Percentiles rank a stretch among this genome's conserved stretches.
Conservation (phyloP, 495 filamentous ascomycete genomes). For the Penicillium nucicola region DNA sequence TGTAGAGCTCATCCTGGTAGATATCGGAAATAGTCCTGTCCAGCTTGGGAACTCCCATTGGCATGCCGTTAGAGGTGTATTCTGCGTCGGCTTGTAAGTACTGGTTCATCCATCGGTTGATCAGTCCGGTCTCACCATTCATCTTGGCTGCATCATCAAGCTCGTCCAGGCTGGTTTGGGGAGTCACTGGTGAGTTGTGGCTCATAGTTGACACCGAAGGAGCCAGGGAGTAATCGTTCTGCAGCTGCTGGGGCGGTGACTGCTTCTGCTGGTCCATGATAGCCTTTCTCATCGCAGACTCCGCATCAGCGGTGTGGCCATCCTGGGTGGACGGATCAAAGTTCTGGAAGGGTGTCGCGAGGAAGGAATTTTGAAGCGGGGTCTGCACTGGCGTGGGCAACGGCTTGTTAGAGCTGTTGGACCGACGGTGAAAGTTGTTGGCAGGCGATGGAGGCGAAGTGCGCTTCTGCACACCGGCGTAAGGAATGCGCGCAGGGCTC, state of each 20-base stretch:
- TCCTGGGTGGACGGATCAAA: conserved; percentile 42
- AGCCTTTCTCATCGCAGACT: conserved; percentile 53
- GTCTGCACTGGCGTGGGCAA: conserved; percentile 48
- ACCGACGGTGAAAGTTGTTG: conserved; percentile 30
- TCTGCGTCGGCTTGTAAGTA: conserved; percentile 59
- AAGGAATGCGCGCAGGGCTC: conserved; percentile 37
- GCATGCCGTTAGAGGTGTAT: conserved; percentile 30
- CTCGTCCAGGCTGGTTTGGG: conserved; percentile 51
- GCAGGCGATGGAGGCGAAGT: conserved; percentile 28
- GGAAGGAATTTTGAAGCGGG: conserved; percentile 41
- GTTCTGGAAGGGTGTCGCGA: conserved; percentile 45
- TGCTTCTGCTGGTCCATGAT: conserved; percentile 51
- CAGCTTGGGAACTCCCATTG: conserved; percentile 67
- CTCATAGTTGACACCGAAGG: conserved; percentile 56
- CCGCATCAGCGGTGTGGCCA: conserved; percentile 41
- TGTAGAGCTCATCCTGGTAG: conserved; percentile 83
- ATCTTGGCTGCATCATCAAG: conserved; percentile 47
- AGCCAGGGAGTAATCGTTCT: conserved; percentile 45
- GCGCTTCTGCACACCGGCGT: conserved; percentile 34
- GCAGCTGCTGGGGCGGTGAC: conserved; percentile 28
- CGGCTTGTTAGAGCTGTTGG: conserved; percentile 39
- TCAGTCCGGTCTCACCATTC: conserved; percentile 50
- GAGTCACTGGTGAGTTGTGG: conserved; percentile 56
- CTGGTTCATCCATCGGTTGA: conserved; percentile 55
- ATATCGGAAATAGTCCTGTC: conserved; percentile 83